Conservation (phyloP, 306 rosid species). For the apple (Malus domestica) region ASM211411v1 NC_041801.1:21364501-21365000, state of each 20-base stretch:
- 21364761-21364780: neutral
- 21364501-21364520: constrained; percentile 59
- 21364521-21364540: constrained; percentile 52
- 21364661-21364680: neutral
- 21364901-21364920: neutral
- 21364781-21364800: neutral
- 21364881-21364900: neutral
- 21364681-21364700: neutral
- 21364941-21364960: neutral
- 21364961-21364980: neutral
- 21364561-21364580: constrained; percentile 65
- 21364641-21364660: constrained; percentile 11
- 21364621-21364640: constrained; percentile 70
- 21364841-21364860: neutral
- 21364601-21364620: constrained; percentile 69
- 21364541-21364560: constrained; percentile 55
- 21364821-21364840: neutral
- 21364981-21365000: neutral
- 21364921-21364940: neutral
- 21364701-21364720: neutral
- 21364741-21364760: neutral
- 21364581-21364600: constrained; percentile 72
- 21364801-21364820: neutral
- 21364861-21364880: neutral
- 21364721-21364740: neutral